phyloP scores from a whole-genome alignment of 805 yeast species.

The Candida taoyuanica region DNA sequence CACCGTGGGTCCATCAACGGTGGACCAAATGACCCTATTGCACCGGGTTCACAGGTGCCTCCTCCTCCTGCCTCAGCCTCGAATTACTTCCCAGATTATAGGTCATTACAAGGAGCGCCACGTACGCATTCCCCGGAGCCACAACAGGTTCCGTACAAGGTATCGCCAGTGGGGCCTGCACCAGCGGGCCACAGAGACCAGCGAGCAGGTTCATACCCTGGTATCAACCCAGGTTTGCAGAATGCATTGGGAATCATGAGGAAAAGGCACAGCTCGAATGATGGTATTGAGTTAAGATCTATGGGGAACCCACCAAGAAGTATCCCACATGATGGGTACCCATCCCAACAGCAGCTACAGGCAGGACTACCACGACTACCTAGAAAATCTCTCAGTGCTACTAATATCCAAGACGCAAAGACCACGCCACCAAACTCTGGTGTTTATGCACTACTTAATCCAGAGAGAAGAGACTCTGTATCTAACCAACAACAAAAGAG shows the following conservation, averaged over 20 bases:
- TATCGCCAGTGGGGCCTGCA: constrained; percentile 5
- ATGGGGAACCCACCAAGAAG: constrained; percentile 24
- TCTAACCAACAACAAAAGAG: constrained; percentile 12
- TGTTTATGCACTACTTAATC: constrained; percentile 25
- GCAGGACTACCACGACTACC: too few relatives aligned
- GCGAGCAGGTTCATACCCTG: constrained; percentile 25
- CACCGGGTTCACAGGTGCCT: constrained; percentile 3
- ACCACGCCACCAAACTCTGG: constrained; percentile 15
- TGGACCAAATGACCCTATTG: constrained; percentile 11
- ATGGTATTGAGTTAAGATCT: constrained; percentile 12
- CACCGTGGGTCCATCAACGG: constrained; percentile 21
- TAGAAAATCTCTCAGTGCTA: constrained; percentile 17
- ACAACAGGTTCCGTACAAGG: constrained; percentile 6
- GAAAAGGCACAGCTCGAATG: constrained; percentile 25
- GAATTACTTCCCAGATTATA: constrained; percentile 22
- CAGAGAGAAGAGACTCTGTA: constrained; percentile 20
- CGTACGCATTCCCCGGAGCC: constrained; percentile 17
- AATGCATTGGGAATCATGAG: constrained; percentile 12
- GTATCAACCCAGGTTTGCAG: constrained; percentile 17
- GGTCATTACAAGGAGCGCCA: constrained; percentile 6
- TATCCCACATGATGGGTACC: constrained; percentile 14
- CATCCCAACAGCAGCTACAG: constrained; percentile 4
- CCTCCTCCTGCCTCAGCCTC: neutral
- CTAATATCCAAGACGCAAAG: constrained; percentile 10
- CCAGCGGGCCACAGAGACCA: constrained; percentile 14